Percentiles rank a stretch among this genome's conserved stretches.
Evolutionary conservation across 208 protist genomes (phyloP).

Genomic region (Trypanosoma congolense): DNA sequence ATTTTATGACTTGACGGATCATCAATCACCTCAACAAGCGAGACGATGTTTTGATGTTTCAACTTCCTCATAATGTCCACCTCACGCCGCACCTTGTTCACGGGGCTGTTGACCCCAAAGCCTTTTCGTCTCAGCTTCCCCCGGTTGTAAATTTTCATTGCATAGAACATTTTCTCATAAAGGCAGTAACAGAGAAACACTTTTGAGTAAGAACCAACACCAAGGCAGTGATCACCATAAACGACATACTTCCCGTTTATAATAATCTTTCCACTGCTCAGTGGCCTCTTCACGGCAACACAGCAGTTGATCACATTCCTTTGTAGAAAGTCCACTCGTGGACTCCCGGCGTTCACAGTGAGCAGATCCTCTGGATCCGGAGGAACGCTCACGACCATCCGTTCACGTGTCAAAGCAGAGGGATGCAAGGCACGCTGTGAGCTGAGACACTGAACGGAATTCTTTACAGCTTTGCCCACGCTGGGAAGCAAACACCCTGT

Average conservation of each 20-base stretch:
- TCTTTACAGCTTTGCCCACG: background rate
- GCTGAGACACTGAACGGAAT: background rate
- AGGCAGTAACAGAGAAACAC: slow-evolving; percentile 59
- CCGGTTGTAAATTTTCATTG: slow-evolving; percentile 54
- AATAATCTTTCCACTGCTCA: slow-evolving; percentile 25
- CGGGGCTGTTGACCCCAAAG: slow-evolving; percentile 25
- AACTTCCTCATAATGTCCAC: slow-evolving; percentile 92
- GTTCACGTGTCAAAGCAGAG: background rate
- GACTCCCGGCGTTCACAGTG: slow-evolving; percentile 11
- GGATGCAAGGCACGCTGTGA: background rate
- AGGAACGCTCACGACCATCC: background rate
- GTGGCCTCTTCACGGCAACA: background rate
- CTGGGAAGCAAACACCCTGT: background rate
- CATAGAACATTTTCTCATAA: slow-evolving; percentile 41
- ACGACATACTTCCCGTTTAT: slow-evolving; percentile 71
- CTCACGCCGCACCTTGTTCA: slow-evolving; percentile 57
- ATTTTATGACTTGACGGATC: slow-evolving; percentile 78
- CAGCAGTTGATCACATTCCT: background rate
- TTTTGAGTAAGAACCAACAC: slow-evolving; percentile 53
- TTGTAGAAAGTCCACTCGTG: background rate
- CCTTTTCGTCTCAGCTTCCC: slow-evolving; percentile 29
- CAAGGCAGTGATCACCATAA: slow-evolving; percentile 39
- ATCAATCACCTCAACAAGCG: slow-evolving; percentile 91
- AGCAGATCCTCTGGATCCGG: slow-evolving; percentile 14
- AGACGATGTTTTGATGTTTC: slow-evolving; percentile 87